These are phyloP conservation scores for Ochromonas danica DNA, from an alignment of 108 stramenopile genomes.

Conservation along the genomic window DNA sequence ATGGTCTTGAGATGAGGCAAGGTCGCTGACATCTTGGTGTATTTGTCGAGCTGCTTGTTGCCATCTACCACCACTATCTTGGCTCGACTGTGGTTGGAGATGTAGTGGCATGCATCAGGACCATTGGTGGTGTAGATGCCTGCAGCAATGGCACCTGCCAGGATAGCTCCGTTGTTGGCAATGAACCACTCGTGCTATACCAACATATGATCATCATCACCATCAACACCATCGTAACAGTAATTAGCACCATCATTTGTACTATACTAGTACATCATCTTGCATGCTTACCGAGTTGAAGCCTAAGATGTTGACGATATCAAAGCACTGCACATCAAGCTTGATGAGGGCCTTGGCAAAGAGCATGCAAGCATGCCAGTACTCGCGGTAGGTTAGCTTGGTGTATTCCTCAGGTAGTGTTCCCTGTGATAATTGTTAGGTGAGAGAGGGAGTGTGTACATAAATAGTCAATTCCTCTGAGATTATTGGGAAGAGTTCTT, in stretches of 20 bases:
- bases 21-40: no score
- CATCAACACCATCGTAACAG: no score
- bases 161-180: conserved; percentile 63
- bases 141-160: conserved; percentile 66
- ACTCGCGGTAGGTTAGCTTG: conserved; percentile 3
- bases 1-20: conserved; percentile 64
- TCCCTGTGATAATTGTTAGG: conserved; percentile 7
- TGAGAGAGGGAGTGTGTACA: no score
- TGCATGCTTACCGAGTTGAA: conserved; percentile 59
- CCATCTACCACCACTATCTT: conserved; percentile 66
- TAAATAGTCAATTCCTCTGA: no score
- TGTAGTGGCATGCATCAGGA: conserved; percentile 66
- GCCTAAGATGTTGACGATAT: conserved; percentile 68
- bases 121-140: conserved; percentile 71
- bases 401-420: neutral
- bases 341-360: conserved; percentile 67
- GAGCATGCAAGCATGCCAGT: conserved; percentile 24
- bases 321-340: conserved; percentile 61
- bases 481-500: no score
- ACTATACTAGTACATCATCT: conserved; percentile 11
- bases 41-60: conserved; percentile 64
- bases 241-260: conserved; percentile 17
- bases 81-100: conserved; percentile 65
- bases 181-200: conserved; percentile 58
- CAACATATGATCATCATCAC: no score